A percentile compares a stretch with the other conserved stretches of the same genome.
Evolutionary conservation across 768 basidiomycete genomes (phyloP).

Genomic region (Lactarius akahatsu): DNA sequence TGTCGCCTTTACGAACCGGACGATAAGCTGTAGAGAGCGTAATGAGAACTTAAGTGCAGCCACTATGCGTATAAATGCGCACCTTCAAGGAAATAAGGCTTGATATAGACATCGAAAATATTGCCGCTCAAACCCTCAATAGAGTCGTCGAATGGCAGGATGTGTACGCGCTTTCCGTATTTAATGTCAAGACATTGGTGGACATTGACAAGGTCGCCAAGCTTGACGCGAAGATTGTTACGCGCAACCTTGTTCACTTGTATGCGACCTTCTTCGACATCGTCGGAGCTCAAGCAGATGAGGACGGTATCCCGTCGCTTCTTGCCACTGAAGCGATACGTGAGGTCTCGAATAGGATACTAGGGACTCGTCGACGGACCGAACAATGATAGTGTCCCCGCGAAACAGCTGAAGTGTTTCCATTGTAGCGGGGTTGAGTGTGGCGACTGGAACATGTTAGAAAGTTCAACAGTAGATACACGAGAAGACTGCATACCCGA

Average conservation of each 20-base stretch:
- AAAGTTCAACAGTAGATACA: not conserved
- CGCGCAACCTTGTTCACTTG: conserved; percentile 99
- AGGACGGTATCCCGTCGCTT: conserved; percentile 97
- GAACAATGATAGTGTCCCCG: conserved; percentile 93
- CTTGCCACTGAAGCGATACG: conserved; percentile 66
- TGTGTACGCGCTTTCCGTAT: conserved; percentile 96
- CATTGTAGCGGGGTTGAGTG: conserved; percentile 95
- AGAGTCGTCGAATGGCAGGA: conserved; percentile 97
- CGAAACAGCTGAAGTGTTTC: conserved; percentile 90
- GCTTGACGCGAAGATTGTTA: conserved; percentile 96
- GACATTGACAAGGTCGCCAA: conserved; percentile 94
- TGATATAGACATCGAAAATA: conserved; percentile 97
- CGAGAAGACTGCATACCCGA: conserved; percentile 56
- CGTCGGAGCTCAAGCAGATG: conserved; percentile 92
- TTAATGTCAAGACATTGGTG: conserved; percentile 98
- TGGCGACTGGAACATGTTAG: conserved; percentile 63
- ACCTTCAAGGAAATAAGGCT: conserved; percentile 99
- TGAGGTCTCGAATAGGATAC: not conserved
- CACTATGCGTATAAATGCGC: conserved; percentile 27
- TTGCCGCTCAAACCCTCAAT: conserved; percentile 97
- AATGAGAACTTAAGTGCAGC: conserved; percentile 2
- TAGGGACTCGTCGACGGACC: conserved; percentile 48
- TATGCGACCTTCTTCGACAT: conserved; percentile 97
- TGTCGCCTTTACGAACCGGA: conserved; percentile 95
- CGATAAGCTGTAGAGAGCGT: conserved; percentile 51